phyloP scores from a whole-genome alignment of 2,329 filamentous ascomycete species.

The Diaporthe capsici region DNA sequence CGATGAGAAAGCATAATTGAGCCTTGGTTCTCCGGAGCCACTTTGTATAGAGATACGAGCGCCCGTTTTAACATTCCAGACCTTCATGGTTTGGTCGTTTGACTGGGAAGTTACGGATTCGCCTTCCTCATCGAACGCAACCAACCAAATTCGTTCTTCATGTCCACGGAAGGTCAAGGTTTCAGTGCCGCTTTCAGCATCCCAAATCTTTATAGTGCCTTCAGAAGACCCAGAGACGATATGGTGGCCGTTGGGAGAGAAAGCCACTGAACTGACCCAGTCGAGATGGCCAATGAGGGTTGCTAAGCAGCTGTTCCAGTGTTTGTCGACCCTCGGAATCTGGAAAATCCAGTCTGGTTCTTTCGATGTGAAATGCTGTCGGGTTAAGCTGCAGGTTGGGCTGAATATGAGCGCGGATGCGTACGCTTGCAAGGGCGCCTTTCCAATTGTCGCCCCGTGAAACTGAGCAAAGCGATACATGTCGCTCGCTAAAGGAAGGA shows the following conservation, averaged over 20 bases:
- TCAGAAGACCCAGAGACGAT: neutral
- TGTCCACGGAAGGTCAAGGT: too few relatives aligned
- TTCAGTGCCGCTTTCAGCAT: neutral
- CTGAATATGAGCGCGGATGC: constrained; percentile 43
- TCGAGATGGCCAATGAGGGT: constrained; percentile 31
- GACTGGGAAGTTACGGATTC: too few relatives aligned
- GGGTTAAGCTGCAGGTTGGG: constrained; percentile 32
- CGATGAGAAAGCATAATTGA: too few relatives aligned
- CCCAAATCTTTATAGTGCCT: neutral
- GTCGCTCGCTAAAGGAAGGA: neutral
- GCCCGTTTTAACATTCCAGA: too few relatives aligned
- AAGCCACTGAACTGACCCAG: neutral
- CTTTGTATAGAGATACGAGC: too few relatives aligned
- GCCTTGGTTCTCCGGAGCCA: too few relatives aligned
- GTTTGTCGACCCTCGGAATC: neutral
- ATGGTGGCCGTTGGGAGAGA: constrained; percentile 31
- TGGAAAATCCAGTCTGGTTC: constrained; percentile 39
- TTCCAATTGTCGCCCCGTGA: constrained; percentile 26
- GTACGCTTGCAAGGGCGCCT: constrained; percentile 42
- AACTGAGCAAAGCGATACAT: neutral
- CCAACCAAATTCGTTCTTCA: too few relatives aligned
- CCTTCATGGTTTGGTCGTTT: too few relatives aligned
- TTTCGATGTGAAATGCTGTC: constrained; percentile 33
- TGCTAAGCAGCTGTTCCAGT: constrained; percentile 8
- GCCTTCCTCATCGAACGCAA: too few relatives aligned